Evolutionary conservation across 352 stramenopile species (phyloP), one percentile per base, ranked within the genome.

Genomic region (Aphanomyces invadans): DNA sequence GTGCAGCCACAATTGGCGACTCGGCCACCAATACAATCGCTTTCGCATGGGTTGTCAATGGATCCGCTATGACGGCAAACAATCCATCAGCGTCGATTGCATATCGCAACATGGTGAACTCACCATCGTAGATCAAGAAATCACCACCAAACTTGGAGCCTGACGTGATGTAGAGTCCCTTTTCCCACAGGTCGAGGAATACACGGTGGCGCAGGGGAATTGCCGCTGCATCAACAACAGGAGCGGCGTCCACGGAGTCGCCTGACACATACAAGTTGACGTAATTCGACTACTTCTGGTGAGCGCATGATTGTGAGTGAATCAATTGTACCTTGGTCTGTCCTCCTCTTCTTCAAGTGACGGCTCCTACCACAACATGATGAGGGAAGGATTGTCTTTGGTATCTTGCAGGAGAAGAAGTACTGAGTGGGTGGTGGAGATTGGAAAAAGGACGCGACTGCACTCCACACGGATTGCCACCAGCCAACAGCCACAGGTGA

Each of bases 81-180:
- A 54, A 57, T 45, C 53, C 46, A 25, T 29, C 12, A 31, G n/a
- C n/a, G n/a, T n/a, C n/a, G n/a, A n/a, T n/a, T n/a, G n/a, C n/a
- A n/a, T 28, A 57, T 28, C 17, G 10, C 28, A 4, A 11, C 45
- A 2, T n/a, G 28, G 21, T 54, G 28, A 9, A 31, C 60, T 45
- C 61, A 90, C 82, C 78, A 73, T 83, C 74, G 64, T 93, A 93
- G 23, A 89, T 72, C 54, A 93, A 74, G 54, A 87, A 90, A 48
- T 93, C 82, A 3, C 80, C 80, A n/a, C 80, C 81, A 60, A 93
- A 93, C 70, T 93, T 93, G 39, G 82, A 89, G 17, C 80, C 84
- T 25, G 81, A 82, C 7, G 82, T 81, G 36, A 93, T 79, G 48
- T 80, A 72, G 48, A 87, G 87, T 10, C 79, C 79, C 53, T 77